A percentile compares a stretch with the other conserved stretches of the same genome.
Evolutionary conservation across 352 stramenopile species (phyloP).

Genomic region (Poterioochromonas sp.): DNA sequence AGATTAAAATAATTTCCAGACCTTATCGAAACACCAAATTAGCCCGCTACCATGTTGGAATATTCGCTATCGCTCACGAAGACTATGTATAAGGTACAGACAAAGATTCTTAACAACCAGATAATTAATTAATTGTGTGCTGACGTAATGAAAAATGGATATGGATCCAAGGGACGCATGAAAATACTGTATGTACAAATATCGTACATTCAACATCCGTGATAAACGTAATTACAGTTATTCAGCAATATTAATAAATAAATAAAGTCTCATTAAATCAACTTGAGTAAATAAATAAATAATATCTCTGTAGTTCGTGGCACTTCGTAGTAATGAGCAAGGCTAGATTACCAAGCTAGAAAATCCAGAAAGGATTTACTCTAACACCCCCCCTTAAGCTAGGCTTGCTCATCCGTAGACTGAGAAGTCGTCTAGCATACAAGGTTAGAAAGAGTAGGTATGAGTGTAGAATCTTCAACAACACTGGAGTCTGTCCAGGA

Average conservation of each 20-base stretch:
- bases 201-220: conserved; percentile 33
- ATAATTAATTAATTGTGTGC: conserved; percentile 34
- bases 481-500: conserved; percentile 30
- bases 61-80: conserved; percentile 33
- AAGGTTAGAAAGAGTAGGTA: conserved; percentile 34
- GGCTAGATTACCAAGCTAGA: conserved; percentile 33
- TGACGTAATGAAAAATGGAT: conserved; percentile 28
- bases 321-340: conserved; percentile 33
- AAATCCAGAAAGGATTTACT: conserved; percentile 30
- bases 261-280: conserved; percentile 33
- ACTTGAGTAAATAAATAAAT: conserved; percentile 34
- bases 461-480: conserved; percentile 34
- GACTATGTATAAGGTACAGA: conserved; percentile 34
- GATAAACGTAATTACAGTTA: conserved; percentile 33
- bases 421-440: conserved; percentile 34
- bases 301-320: conserved; percentile 30
- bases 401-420: conserved; percentile 34
- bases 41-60: conserved; percentile 33
- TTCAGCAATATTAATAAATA: conserved; percentile 29
- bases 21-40: conserved; percentile 35
- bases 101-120: conserved; percentile 32
- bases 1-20: conserved; percentile 35
- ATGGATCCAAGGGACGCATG: conserved; percentile 32
- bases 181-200: conserved; percentile 34
- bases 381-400: conserved; percentile 33